Evolutionary conservation across 768 basidiomycete genomes (phyloP), one percentile per base, ranked within the genome.

Genomic region (Xerocomellus dryophilus): DNA sequence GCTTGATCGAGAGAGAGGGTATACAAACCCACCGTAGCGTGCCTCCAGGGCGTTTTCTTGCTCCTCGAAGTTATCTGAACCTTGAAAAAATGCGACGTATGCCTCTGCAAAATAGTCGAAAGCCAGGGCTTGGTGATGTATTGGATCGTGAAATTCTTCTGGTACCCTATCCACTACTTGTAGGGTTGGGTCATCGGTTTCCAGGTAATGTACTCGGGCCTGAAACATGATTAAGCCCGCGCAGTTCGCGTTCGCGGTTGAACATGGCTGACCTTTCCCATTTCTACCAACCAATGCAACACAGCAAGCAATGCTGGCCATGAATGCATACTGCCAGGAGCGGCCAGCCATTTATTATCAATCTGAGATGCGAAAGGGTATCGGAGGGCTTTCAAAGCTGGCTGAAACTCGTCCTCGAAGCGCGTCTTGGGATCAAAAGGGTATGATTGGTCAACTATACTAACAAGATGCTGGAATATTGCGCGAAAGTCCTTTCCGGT

Each of bases 261-360:
- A 52, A 47, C 21, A 20, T 6, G n/a, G 67, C 77, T 25, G 62
- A 95, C 96, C 74, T 86, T 88, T 63, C 88, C 86, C 59, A 91
- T 69, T 61, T 91, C 86, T 8, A 90, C 90, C 14, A 99, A 73
- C 97, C 97, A 99, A 70, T 95, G 89, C 32, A 98, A 67, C 64
- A 90, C 88, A 20, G 90, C 96, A 15, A 98, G 76, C 23, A 97
- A 71, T 20, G 83, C 77, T 0, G 93, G 91, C 97, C 96, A 98
- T n/a, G 88, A 85, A 71, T 92, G 89, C 76, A 89, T 87, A 50
- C 86, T 88, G 0, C 91, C 95, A 0, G 93, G 90, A 2, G 94
- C 87, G 8, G 86, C 86, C 5, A 98, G 71, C 80, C 90, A 92
- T 59, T 90, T 94, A 47, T 85, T 84, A 60, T 93, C 90, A 17